phyloP scores from a whole-genome alignment of 176 grass and related monocot species.

The Avena insularis region DNA sequence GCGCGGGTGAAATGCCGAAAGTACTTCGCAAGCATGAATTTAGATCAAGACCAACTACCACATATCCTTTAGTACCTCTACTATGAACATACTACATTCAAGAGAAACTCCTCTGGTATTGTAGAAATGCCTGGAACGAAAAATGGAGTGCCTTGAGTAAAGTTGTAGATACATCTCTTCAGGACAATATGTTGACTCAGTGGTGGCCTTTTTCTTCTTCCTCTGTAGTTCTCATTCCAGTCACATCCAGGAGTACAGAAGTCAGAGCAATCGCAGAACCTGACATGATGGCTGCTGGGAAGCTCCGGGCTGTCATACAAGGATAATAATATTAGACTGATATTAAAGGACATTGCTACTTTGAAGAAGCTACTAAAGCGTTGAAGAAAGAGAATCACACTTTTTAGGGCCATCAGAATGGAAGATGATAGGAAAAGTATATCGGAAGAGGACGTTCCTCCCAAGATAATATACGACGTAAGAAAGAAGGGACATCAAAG shows the following conservation, averaged over 20 bases:
- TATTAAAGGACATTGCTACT: constrained; percentile 16
- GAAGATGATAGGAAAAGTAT: background rate
- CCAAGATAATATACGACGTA: background rate
- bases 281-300: constrained; percentile 44
- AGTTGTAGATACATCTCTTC: constrained; percentile 28
- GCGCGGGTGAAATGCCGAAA: constrained; percentile 1
- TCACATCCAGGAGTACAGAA: constrained; percentile 51
- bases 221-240: constrained; percentile 48
- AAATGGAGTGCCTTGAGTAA: background rate
- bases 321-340: constrained; percentile 19
- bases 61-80: background rate
- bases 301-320: constrained; percentile 43
- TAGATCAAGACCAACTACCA: constrained; percentile 29
- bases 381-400: background rate
- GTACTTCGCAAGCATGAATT: background rate
- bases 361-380: background rate
- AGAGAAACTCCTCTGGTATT: constrained; percentile 15
- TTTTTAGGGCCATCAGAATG: background rate
- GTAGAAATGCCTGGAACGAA: background rate
- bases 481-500: background rate
- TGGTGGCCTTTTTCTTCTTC: constrained; percentile 41
- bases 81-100: constrained; percentile 37
- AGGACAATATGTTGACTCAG: constrained; percentile 26
- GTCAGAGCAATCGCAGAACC: constrained; percentile 57
- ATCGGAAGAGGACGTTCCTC: background rate